Percentiles rank a stretch among this genome's conserved stretches.
Evolutionary conservation across 371 early-diverging fungal species (phyloP).

Genomic region (Lichtheimia corymbifera): DNA sequence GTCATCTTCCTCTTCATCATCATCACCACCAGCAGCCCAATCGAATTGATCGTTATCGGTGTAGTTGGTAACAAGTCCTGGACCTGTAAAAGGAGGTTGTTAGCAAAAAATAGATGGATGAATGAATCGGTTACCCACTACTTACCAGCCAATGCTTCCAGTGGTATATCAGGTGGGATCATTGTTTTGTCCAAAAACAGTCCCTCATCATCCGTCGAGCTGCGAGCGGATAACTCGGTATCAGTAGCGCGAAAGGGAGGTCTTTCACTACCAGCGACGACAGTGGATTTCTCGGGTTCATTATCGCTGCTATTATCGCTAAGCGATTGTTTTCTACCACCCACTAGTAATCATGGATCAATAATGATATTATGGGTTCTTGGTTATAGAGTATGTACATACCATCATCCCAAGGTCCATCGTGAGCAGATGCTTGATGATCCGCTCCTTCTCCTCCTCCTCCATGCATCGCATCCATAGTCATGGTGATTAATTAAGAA

Average conservation of each 20-base stretch:
- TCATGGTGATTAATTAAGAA: too few relatives aligned
- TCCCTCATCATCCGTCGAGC: conserved; percentile 1
- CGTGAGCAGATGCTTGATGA: too few relatives aligned
- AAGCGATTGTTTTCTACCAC: not conserved
- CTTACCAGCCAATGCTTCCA: conserved; percentile 1
- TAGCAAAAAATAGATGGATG: not conserved
- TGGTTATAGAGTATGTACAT: too few relatives aligned
- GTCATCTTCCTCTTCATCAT: conserved; percentile 24
- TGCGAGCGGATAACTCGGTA: not conserved
- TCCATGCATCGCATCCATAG: too few relatives aligned
- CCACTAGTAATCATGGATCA: not conserved
- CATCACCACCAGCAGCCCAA: conserved; percentile 34
- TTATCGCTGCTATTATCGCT: not conserved
- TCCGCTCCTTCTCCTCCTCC: too few relatives aligned
- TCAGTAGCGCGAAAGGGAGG: not conserved
- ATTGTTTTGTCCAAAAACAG: not conserved
- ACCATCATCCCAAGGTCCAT: too few relatives aligned
- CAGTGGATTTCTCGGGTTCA: not conserved
- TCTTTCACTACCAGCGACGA: not conserved
- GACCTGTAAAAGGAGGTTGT: not conserved
- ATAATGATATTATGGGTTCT: too few relatives aligned
- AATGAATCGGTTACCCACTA: not conserved
- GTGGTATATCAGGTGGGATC: not conserved
- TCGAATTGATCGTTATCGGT: conserved; percentile 28
- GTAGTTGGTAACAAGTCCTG: conserved; percentile 3